These are phyloP conservation scores for Grosmannia huntii DNA, from an alignment of 2,329 filamentous ascomycete genomes.

Conservation along the genomic window DNA sequence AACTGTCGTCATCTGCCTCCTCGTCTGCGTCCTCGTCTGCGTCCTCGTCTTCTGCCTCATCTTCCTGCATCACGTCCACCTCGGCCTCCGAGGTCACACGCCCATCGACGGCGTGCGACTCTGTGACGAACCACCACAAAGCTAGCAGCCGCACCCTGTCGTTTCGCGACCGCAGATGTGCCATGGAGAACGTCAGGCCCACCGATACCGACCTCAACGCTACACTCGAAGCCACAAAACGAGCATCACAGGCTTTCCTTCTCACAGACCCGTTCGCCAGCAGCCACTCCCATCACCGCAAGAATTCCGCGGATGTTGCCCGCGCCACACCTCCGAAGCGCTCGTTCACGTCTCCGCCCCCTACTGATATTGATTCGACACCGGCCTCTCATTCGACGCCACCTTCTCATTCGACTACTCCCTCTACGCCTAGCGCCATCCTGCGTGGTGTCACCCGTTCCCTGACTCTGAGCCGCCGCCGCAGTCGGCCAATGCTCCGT, in stretches of 20 bases:
- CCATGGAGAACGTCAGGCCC: slow-evolving; percentile 7
- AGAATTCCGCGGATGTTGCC: slow-evolving; percentile 12
- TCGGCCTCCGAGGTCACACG: neutral
- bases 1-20: slow-evolving; percentile 13
- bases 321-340: slow-evolving; percentile 16
- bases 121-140: neutral
- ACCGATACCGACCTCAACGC: neutral
- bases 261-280: slow-evolving; percentile 40
- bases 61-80: neutral
- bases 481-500: slow-evolving; percentile 36
- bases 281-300: slow-evolving; percentile 16
- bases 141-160: slow-evolving; percentile 1
- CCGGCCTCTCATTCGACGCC: neutral
- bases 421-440: slow-evolving; percentile 27
- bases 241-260: slow-evolving; percentile 30
- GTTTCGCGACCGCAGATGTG: slow-evolving; percentile 13
- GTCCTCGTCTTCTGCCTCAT: neutral
- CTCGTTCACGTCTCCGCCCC: neutral
- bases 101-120: neutral
- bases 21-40: neutral
- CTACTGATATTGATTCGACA: neutral
- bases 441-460: slow-evolving; percentile 37
- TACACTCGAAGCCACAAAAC: neutral
- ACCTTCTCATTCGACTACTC: neutral
- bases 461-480: slow-evolving; percentile 40